Conservation (phyloP, 345 rosid species). For the Atalantia buxifolia region DNA sequence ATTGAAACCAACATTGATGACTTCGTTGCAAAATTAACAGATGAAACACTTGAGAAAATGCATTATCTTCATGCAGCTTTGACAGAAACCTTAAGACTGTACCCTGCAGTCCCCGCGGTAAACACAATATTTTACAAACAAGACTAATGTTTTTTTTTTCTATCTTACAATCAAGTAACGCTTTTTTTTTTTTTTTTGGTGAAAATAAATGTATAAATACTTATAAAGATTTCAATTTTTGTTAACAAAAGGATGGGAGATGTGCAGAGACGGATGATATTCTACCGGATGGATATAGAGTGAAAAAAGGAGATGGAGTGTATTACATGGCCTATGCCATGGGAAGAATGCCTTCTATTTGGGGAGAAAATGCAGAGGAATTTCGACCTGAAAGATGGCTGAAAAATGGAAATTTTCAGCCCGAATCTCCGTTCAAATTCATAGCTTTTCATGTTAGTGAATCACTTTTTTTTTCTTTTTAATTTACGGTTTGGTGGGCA, state of each 20-base stretch:
- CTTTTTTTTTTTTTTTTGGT: not conserved
- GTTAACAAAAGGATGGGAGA: slow-evolving; percentile 47
- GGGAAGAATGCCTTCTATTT: slow-evolving; percentile 71
- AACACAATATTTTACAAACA: slow-evolving; percentile 9
- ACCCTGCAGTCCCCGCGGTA: slow-evolving; percentile 69
- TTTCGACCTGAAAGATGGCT: slow-evolving; percentile 84
- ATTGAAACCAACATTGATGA: slow-evolving; percentile 24
- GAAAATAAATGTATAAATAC: not conserved
- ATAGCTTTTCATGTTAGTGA: slow-evolving; percentile 48
- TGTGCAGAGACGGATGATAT: slow-evolving; percentile 57
- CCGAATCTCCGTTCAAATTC: slow-evolving; percentile 72
- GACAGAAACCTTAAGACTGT: slow-evolving; percentile 71
- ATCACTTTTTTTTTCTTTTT: too few relatives aligned
- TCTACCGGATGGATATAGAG: slow-evolving; percentile 61
- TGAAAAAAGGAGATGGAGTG: slow-evolving; percentile 62
- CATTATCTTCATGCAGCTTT: slow-evolving; percentile 80
- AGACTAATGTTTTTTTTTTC: too few relatives aligned
- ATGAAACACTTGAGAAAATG: slow-evolving; percentile 48
- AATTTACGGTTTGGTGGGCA: too few relatives aligned
- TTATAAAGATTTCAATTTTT: not conserved
- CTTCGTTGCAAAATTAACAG: slow-evolving; percentile 39
- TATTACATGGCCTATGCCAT: slow-evolving; percentile 62
- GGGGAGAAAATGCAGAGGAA: slow-evolving; percentile 77
- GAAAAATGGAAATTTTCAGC: slow-evolving; percentile 52
- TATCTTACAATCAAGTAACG: not conserved